Conservation (phyloP, 1,284 basidiomycete genomes). For the Microbotryomycetes sp. region DNA sequence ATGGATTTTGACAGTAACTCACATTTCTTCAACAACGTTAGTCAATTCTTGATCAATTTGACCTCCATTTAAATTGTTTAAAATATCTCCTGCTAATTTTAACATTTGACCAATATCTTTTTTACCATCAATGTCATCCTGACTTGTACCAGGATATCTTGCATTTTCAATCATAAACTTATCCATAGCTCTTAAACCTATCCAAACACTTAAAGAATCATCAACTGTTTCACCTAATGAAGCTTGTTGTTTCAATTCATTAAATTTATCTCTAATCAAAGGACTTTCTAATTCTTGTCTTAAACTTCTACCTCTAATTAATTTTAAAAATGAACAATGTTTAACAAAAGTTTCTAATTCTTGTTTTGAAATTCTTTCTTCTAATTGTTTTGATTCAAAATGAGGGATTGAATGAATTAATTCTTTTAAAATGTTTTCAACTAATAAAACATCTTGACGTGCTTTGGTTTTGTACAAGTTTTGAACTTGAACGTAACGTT, state of each 20-base stretch:
- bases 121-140: slow-evolving; percentile 26
- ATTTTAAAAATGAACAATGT: slow-evolving; percentile 74
- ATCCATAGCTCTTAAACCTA: slow-evolving; percentile 47
- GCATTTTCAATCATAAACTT: slow-evolving; percentile 42
- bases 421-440: slow-evolving; percentile 39
- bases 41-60: slow-evolving; percentile 58
- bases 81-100: slow-evolving; percentile 18
- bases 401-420: slow-evolving; percentile 38
- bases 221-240: slow-evolving; percentile 8
- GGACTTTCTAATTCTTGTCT: slow-evolving; percentile 50
- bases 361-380: slow-evolving; percentile 48
- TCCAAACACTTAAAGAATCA: slow-evolving; percentile 33
- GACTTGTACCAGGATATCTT: slow-evolving; percentile 45
- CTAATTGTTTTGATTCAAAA: slow-evolving; percentile 28
- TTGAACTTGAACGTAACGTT: slow-evolving; percentile 72
- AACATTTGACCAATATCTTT: slow-evolving; percentile 10
- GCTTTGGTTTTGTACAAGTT: slow-evolving; percentile 66
- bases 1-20: slow-evolving; percentile 38
- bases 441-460: slow-evolving; percentile 56
- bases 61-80: slow-evolving; percentile 17
- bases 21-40: slow-evolving; percentile 73
- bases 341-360: slow-evolving; percentile 78
- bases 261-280: slow-evolving; percentile 1
- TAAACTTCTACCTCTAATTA: slow-evolving; percentile 67
- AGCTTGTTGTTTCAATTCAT: slow-evolving; percentile 28